Percentiles rank a stretch among this genome's conserved stretches.
Evolutionary conservation across 495 filamentous ascomycete species (phyloP).

Genomic region (Tuber magnatum): DNA sequence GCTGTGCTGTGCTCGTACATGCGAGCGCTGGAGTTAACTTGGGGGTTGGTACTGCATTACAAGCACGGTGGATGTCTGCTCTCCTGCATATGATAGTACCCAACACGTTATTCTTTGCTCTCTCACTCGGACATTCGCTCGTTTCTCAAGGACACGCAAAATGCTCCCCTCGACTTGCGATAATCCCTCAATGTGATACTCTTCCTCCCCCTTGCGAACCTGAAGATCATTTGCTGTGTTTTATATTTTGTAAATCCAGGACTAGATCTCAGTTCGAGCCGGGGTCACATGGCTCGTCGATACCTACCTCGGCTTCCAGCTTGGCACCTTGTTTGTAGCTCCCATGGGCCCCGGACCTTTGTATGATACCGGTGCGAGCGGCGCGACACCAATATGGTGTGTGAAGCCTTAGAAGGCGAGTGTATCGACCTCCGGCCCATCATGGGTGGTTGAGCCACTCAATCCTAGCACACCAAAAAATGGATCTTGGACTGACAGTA

Average conservation of each 20-base stretch:
- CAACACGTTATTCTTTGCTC: background rate
- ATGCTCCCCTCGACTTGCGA: background rate
- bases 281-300: background rate
- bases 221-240: background rate
- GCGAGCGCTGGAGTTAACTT: background rate
- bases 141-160: background rate
- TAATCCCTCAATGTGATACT: background rate
- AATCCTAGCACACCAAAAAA: too few species aligned
- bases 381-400: too few species aligned
- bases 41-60: background rate
- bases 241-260: background rate
- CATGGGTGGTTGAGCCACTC: too few species aligned
- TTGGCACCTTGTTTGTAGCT: background rate
- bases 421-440: too few species aligned
- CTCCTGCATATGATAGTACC: background rate
- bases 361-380: too few species aligned
- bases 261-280: background rate
- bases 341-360: background rate
- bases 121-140: background rate
- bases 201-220: background rate
- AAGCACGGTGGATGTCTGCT: background rate
- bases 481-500: too few species aligned
- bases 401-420: too few species aligned
- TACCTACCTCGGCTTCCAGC: background rate
- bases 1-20: background rate